A percentile compares a stretch with the other conserved stretches of the same genome.
phyloP scores from a whole-genome alignment of 768 basidiomycete species.

The Leccinum pellstonianum region DNA sequence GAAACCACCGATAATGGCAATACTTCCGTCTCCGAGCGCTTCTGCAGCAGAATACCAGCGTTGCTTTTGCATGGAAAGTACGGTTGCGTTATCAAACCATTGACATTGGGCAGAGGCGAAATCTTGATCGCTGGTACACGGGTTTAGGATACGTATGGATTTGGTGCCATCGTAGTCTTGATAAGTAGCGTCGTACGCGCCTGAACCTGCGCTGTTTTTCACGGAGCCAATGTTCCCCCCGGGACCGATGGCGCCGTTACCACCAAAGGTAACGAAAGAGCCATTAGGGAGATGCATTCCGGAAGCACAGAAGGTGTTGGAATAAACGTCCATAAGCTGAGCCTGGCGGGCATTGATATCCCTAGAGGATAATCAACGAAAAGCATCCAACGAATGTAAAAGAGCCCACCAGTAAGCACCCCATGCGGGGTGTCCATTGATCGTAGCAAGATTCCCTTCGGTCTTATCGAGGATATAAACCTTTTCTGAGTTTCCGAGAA shows the following conservation, averaged over 20 bases:
- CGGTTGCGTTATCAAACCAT: constrained; percentile 68
- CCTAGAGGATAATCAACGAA: constrained; percentile 12
- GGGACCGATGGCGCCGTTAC: constrained; percentile 70
- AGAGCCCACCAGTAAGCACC: constrained; percentile 58
- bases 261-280: constrained; percentile 72
- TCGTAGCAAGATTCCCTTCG: constrained; percentile 66
- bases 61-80: constrained; percentile 62
- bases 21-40: constrained; percentile 68
- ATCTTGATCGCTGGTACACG: constrained; percentile 56
- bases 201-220: constrained; percentile 44
- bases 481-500: constrained; percentile 74
- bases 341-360: constrained; percentile 22
- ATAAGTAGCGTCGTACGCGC: constrained; percentile 63
- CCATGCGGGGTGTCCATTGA: constrained; percentile 74
- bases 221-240: constrained; percentile 59
- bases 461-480: constrained; percentile 94
- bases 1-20: constrained; percentile 82
- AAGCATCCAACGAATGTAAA: background rate
- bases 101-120: constrained; percentile 52
- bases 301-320: constrained; percentile 80
- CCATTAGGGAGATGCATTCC: constrained; percentile 83
- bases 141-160: constrained; percentile 78
- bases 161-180: constrained; percentile 78
- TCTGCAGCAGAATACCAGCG: constrained; percentile 84
- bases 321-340: constrained; percentile 40